Evolutionary conservation across 441 rosid genomes (phyloP).

Genomic region (Croton laevigatus): DNA sequence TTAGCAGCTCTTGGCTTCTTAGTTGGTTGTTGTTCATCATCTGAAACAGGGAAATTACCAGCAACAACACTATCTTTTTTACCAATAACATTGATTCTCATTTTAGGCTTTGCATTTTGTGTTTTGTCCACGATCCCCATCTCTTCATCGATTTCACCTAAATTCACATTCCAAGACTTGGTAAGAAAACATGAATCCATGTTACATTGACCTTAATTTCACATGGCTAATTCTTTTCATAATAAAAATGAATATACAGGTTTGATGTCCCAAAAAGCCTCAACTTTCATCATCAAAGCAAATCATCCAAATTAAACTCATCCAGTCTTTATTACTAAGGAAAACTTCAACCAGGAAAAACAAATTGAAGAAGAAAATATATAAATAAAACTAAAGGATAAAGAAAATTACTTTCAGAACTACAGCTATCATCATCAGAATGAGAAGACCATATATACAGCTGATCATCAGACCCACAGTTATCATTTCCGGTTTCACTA

Average conservation of each 20-base stretch:
- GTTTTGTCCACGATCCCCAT: slow-evolving; percentile 19
- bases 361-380: neutral
- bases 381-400: neutral
- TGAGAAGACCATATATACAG: slow-evolving; percentile 29
- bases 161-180: neutral
- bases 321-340: neutral
- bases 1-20: slow-evolving; percentile 6
- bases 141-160: slow-evolving; percentile 29
- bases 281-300: neutral
- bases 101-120: slow-evolving; percentile 9
- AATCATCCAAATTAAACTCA: neutral
- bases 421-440: slow-evolving; percentile 28
- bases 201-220: neutral
- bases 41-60: slow-evolving; percentile 14
- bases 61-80: slow-evolving; percentile 10
- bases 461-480: slow-evolving; percentile 31
- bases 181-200: neutral
- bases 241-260: no score
- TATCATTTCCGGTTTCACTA: slow-evolving; percentile 19
- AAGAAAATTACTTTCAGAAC: slow-evolving; percentile 33
- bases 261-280: neutral
- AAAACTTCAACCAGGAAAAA: neutral
- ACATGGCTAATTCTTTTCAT: no score
- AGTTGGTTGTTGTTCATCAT: slow-evolving; percentile 16
- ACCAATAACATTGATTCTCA: slow-evolving; percentile 4